Conservation (phyloP, 257 asterid species). For the Solanum pimpinellifolium region DNA sequence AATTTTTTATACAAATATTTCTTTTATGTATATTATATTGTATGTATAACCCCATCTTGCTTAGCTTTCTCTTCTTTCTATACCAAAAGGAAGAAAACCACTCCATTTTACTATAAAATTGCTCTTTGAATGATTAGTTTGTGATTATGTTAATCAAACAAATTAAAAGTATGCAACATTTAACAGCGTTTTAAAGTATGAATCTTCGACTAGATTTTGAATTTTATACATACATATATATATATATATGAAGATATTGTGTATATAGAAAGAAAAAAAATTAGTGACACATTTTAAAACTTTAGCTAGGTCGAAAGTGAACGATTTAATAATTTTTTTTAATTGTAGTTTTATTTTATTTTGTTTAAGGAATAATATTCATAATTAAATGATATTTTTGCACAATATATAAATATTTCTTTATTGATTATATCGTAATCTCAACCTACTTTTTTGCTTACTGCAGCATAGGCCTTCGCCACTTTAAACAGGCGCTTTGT, state of each 20-base stretch:
- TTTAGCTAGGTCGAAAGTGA: background rate
- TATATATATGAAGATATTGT: too few species aligned
- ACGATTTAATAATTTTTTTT: background rate
- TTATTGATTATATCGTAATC: too few species aligned
- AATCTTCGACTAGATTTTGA: background rate
- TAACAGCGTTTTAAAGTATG: background rate
- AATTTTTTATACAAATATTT: background rate
- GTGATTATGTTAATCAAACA: background rate
- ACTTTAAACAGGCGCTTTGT: too few species aligned
- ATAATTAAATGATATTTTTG: background rate
- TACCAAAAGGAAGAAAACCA: background rate
- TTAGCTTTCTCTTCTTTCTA: background rate
- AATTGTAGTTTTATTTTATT: background rate
- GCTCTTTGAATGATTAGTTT: background rate
- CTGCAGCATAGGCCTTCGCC: too few species aligned
- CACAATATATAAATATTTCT: background rate
- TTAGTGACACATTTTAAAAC: background rate
- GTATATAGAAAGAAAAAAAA: background rate
- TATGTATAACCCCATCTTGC: background rate
- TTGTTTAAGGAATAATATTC: background rate
- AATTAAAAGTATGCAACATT: background rate
- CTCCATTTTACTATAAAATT: background rate
- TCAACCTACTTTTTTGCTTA: too few species aligned
- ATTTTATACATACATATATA: too few species aligned
- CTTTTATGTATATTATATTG: background rate